A percentile compares a stretch with the other conserved stretches of the same genome.
phyloP scores from a whole-genome alignment of 176 grass and related monocot species.

The Canna indica region DNA sequence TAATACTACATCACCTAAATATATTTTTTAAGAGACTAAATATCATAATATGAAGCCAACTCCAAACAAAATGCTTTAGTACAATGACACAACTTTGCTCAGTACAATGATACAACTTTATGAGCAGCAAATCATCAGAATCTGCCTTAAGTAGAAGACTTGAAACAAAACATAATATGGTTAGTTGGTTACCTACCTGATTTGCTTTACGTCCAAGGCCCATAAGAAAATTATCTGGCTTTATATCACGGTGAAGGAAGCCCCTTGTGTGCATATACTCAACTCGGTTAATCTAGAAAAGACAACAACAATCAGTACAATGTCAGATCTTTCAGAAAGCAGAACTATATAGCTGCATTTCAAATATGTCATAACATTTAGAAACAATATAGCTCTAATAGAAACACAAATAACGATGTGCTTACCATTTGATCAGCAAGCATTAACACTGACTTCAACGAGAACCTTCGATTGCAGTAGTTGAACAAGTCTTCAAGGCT shows the following conservation, averaged over 20 bases:
- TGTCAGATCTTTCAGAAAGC: neutral
- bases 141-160: neutral
- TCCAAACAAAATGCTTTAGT: neutral
- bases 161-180: neutral
- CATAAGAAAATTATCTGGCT: conserved; percentile 77
- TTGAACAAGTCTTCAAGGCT: conserved; percentile 77
- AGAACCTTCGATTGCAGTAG: conserved; percentile 67
- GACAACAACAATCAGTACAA: neutral
- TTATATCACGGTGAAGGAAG: conserved; percentile 79
- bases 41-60: neutral
- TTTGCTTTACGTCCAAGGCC: conserved; percentile 68
- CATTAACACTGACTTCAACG: conserved; percentile 68
- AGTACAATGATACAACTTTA: neutral
- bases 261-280: conserved; percentile 72
- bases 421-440: conserved; percentile 75
- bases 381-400: neutral
- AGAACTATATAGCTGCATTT: neutral
- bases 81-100: neutral
- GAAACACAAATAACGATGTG: neutral
- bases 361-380: neutral
- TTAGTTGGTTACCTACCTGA: conserved; percentile 43
- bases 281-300: conserved; percentile 50
- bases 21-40: neutral
- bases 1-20: neutral
- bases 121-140: neutral